phyloP scores from a whole-genome alignment of 345 rosid species.

The Lenwebbia sp. region DNA sequence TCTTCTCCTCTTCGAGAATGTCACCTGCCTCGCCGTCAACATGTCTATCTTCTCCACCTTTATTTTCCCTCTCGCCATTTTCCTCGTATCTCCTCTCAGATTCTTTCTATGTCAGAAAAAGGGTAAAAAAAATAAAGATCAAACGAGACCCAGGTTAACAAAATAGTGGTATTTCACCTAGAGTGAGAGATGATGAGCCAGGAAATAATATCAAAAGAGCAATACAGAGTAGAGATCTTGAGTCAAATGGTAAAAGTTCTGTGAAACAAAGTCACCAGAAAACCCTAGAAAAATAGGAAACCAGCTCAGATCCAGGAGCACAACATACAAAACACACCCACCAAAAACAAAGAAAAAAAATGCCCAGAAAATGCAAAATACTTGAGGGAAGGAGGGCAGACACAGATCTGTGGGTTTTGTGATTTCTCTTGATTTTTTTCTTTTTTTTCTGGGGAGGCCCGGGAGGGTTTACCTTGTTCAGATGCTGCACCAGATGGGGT shows the following conservation, averaged over 20 bases:
- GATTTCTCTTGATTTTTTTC: conserved; percentile 44
- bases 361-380: background rate
- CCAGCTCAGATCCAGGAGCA: background rate
- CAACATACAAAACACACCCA: background rate
- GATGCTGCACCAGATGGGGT: background rate
- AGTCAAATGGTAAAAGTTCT: background rate
- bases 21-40: conserved; percentile 47
- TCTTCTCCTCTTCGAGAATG: conserved; percentile 48
- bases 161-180: background rate
- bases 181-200: background rate
- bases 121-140: background rate
- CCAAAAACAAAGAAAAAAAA: background rate
- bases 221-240: background rate
- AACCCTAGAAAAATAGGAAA: background rate
- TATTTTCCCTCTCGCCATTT: conserved; percentile 28
- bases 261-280: background rate
- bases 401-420: conserved; percentile 12
- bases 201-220: background rate
- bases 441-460: background rate
- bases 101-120: background rate
- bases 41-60: conserved; percentile 46
- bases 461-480: background rate
- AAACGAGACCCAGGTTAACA: background rate
- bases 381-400: background rate
- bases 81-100: background rate